A percentile compares a stretch with the other conserved stretches of the same genome.
phyloP scores from a whole-genome alignment of 306 rosid species.

The Lathyrus tuberosus region DNA sequence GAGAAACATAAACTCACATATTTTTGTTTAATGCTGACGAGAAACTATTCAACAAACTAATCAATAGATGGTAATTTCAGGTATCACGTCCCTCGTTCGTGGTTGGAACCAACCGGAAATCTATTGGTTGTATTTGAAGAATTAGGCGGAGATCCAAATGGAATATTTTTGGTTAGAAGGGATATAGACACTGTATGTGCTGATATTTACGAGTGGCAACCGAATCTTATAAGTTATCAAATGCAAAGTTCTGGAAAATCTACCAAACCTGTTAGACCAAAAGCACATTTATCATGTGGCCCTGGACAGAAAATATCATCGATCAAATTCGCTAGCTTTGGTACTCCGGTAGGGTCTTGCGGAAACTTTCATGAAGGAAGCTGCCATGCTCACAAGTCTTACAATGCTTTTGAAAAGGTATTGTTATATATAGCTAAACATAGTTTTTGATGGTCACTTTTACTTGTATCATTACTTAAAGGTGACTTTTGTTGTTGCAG shows the following conservation, averaged over 20 bases:
- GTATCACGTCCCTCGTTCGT: constrained; percentile 96
- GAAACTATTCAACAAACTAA: constrained; percentile 34
- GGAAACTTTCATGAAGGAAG: constrained; percentile 87
- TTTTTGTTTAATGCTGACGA: constrained; percentile 14
- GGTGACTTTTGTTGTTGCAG: constrained; percentile 53
- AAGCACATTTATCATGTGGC: constrained; percentile 82
- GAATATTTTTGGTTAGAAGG: constrained; percentile 77
- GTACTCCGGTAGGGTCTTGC: constrained; percentile 83
- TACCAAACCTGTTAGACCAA: constrained; percentile 75
- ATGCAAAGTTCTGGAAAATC: constrained; percentile 81
- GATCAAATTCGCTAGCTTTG: constrained; percentile 94
- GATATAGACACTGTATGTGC: constrained; percentile 84
- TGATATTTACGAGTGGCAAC: constrained; percentile 95
- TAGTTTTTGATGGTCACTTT: background rate
- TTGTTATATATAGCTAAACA: constrained; percentile 10
- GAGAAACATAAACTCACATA: constrained; percentile 32
- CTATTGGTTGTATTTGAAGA: constrained; percentile 93
- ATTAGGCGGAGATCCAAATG: constrained; percentile 90
- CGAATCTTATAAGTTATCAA: constrained; percentile 71
- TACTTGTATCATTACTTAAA: constrained; percentile 17
- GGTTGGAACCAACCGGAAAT: constrained; percentile 90
- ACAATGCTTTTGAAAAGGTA: constrained; percentile 84
- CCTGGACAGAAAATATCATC: constrained; percentile 84
- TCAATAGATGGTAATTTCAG: constrained; percentile 52
- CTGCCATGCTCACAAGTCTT: constrained; percentile 93